phyloP scores from a whole-genome alignment of 2,329 filamentous ascomycete species.

The Xylaria sp. region DNA sequence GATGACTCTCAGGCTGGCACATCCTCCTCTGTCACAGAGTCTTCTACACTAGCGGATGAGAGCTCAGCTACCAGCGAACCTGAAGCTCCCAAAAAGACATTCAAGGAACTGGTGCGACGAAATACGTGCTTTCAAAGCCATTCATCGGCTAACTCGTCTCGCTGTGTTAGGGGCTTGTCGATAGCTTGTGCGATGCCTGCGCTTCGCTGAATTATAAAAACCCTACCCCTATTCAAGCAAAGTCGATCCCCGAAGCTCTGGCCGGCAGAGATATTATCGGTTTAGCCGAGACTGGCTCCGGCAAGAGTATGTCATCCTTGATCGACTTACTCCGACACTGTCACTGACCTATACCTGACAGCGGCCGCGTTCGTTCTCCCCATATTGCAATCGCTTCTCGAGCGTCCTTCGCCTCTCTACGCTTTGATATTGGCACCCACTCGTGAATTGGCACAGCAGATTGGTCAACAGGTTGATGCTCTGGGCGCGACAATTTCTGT shows the following conservation, averaged over 20 bases:
- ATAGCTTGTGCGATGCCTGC: constrained; percentile 89
- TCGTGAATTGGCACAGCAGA: constrained; percentile 90
- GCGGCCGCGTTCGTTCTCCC: constrained; percentile 94
- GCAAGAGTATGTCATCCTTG: constrained; percentile 60
- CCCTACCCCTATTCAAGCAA: constrained; percentile 86
- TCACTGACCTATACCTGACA: constrained; percentile 11
- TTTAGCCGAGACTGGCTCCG: constrained; percentile 91
- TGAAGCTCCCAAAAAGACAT: constrained; percentile 57
- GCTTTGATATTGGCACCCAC: constrained; percentile 92
- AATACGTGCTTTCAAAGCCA: constrained; percentile 35
- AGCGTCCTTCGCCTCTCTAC: constrained; percentile 84
- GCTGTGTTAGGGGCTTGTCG: constrained; percentile 71
- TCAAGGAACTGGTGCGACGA: constrained; percentile 71
- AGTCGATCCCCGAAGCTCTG: constrained; percentile 82
- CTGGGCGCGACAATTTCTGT: constrained; percentile 88
- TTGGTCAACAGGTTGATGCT: constrained; percentile 84
- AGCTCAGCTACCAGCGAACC: constrained; percentile 24
- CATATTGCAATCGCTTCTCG: constrained; percentile 87
- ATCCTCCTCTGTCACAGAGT: constrained; percentile 27
- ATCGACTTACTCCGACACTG: background rate
- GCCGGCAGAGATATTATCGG: constrained; percentile 87
- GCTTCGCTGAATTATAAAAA: constrained; percentile 78
- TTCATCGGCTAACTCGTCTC: background rate
- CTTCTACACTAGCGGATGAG: constrained; percentile 31
- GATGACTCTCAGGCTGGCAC: constrained; percentile 20